Conservation (phyloP, 2,329 filamentous ascomycete genomes). For the Hypomyces perniciosus region DNA sequence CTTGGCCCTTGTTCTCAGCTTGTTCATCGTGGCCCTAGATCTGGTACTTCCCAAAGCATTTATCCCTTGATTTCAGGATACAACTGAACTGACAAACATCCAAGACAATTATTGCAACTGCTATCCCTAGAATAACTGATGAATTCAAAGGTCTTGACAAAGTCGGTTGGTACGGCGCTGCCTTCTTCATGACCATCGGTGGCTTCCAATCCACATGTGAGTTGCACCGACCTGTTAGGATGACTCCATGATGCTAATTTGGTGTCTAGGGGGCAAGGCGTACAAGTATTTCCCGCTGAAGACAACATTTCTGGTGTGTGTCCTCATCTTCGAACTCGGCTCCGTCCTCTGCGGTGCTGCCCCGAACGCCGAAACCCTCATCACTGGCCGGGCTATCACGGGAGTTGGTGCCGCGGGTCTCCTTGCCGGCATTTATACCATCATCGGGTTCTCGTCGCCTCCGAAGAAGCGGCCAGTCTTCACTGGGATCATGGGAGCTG, state of each 20-base stretch:
- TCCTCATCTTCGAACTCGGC: constrained; percentile 50
- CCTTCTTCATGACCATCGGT: constrained; percentile 45
- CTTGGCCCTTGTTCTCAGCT: constrained; percentile 38
- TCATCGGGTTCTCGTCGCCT: constrained; percentile 39
- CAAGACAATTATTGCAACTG: constrained; percentile 53
- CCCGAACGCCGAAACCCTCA: constrained; percentile 41
- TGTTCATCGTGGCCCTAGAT: constrained; percentile 46
- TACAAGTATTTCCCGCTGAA: constrained; percentile 49
- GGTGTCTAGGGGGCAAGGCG: constrained; percentile 37
- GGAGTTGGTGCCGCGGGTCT: constrained; percentile 42
- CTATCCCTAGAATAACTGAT: constrained; percentile 50
- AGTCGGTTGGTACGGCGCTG: constrained; percentile 54
- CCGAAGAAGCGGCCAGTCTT: constrained; percentile 31
- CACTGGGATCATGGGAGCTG: constrained; percentile 33
- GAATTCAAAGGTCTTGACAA: constrained; percentile 46
- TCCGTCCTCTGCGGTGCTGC: constrained; percentile 44
- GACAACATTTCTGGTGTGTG: constrained; percentile 40
- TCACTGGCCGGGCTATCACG: constrained; percentile 44
- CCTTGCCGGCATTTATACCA: constrained; percentile 42
- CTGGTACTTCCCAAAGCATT: constrained; percentile 29
- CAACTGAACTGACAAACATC: background rate
- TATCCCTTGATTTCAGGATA: background rate
- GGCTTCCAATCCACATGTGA: constrained; percentile 39
- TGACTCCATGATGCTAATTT: constrained; percentile 20
- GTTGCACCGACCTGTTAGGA: constrained; percentile 11